These are phyloP conservation scores for rapeseed (Brassica napus) DNA, from an alignment of 345 rosid genomes.

Conservation along the genomic window Da-Ae NC_063439.1:3526501-3527000, in stretches of 20 bases:
- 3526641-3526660: neutral
- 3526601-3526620: neutral
- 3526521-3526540: conserved; percentile 97
- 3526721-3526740: conserved; percentile 98
- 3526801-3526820: neutral
- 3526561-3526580: conserved; percentile 72
- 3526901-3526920: conserved; percentile 21
- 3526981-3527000: conserved; percentile 22
- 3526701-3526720: conserved; percentile 60
- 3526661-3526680: neutral
- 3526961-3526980: conserved; percentile 26
- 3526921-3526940: conserved; percentile 19
- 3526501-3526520: conserved; percentile 99
- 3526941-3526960: conserved; percentile 31
- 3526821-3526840: neutral
- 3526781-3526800: neutral
- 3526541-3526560: conserved; percentile 96
- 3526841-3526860: conserved; percentile 31
- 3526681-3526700: neutral
- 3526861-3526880: conserved; percentile 93
- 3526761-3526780: conserved; percentile 98
- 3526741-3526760: conserved; percentile 97
- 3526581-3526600: neutral
- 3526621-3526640: neutral
- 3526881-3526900: neutral